Evolutionary conservation across 129 eudicot genomes (phyloP).

Genomic region (Oenanthe sinensis): DNA sequence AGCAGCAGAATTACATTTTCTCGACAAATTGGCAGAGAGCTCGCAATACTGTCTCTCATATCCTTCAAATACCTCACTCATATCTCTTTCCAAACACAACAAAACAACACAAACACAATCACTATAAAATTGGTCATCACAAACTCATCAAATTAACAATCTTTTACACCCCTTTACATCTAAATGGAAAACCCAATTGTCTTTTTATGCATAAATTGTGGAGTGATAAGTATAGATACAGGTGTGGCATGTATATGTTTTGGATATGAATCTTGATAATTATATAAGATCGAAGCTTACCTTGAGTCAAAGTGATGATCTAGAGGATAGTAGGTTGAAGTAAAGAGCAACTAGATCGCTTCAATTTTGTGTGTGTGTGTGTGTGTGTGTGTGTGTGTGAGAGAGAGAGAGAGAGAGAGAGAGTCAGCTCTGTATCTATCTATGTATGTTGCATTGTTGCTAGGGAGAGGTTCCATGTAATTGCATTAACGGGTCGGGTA

Average conservation of each 20-base stretch:
- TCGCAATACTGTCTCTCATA: slow-evolving; percentile 90
- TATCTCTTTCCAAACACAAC: slow-evolving; percentile 25
- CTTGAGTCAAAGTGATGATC: slow-evolving; percentile 21
- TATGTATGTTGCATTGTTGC: not conserved
- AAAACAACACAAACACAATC: slow-evolving; percentile 1
- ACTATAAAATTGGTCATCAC: slow-evolving; percentile 13
- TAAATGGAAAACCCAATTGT: not conserved
- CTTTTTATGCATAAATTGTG: not conserved
- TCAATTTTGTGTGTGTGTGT: not conserved
- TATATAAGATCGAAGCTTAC: not conserved
- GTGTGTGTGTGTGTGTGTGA: too few relatives aligned
- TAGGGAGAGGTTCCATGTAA: not conserved
- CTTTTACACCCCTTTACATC: not conserved
- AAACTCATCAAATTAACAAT: not conserved
- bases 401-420: not conserved
- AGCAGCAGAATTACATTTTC: slow-evolving; percentile 57
- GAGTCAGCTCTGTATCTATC: not conserved
- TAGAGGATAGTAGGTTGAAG: not conserved
- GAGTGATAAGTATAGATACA: not conserved
- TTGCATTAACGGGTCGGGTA: not conserved
- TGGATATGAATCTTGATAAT: not conserved
- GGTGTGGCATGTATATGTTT: not conserved
- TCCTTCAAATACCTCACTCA: slow-evolving; percentile 89
- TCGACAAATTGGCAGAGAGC: slow-evolving; percentile 70
- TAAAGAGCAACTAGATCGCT: not conserved